Conservation (phyloP, 331 rosid species). For the Phaseolus coccineus region DNA sequence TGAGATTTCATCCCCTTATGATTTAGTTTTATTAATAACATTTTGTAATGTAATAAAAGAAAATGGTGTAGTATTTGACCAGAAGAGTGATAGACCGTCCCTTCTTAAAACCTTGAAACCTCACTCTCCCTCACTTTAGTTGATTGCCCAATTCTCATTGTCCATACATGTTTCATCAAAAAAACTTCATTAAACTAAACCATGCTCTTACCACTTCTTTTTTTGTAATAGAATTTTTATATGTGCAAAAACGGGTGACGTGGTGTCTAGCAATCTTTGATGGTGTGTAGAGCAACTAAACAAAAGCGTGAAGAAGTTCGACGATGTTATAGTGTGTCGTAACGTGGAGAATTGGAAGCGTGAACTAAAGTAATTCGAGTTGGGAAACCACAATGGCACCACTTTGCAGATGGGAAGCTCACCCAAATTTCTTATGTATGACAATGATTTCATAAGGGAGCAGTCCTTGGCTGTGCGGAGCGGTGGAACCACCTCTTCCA, state of each 20-base stretch:
- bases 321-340: conserved; percentile 58
- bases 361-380: conserved; percentile 64
- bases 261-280: conserved; percentile 51
- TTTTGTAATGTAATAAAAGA: no score
- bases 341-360: conserved; percentile 74
- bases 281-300: conserved; percentile 85
- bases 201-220: no score
- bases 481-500: conserved; percentile 56
- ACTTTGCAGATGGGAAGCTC: conserved; percentile 89
- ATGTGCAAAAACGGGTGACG: conserved; percentile 58
- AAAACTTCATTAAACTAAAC: no score
- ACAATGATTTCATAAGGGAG: conserved; percentile 95
- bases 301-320: conserved; percentile 66
- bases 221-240: no score
- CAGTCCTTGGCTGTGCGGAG: conserved; percentile 77
- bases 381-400: conserved; percentile 88
- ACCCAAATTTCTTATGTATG: conserved; percentile 89
- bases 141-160: no score
- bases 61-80: no score
- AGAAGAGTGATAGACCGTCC: no score
- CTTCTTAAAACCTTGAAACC: no score
- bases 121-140: no score
- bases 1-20: no score
- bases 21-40: no score
- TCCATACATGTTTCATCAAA: no score